Evolutionary conservation across 768 basidiomycete genomes (phyloP).

Genomic region (Tubosaeta sp.): DNA sequence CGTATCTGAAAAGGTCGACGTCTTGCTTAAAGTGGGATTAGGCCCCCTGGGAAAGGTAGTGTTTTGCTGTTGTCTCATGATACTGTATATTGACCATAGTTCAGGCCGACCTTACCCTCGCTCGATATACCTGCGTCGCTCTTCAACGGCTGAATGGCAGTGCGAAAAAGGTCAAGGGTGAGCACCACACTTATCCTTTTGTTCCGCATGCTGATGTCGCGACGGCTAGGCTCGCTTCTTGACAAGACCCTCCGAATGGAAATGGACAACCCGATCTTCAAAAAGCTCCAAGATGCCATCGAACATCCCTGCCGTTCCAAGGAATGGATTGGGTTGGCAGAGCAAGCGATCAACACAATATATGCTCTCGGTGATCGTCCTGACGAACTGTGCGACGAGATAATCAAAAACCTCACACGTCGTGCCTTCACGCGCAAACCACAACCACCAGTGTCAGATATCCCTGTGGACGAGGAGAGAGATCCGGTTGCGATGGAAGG

Average conservation of each 20-base stretch:
- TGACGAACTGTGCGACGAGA: conserved; percentile 70
- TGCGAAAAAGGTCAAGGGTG: conserved; percentile 95
- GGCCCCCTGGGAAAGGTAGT: conserved; percentile 78
- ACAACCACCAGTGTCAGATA: conserved; percentile 2
- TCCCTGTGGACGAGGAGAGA: conserved; percentile 20
- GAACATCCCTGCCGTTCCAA: conserved; percentile 76
- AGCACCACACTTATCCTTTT: not conserved
- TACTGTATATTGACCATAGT: not conserved
- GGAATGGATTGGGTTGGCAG: conserved; percentile 96
- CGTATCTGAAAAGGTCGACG: conserved; percentile 79
- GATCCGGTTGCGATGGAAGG: conserved; percentile 53
- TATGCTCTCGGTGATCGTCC: conserved; percentile 94
- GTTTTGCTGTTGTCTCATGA: not conserved
- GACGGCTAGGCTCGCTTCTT: conserved; percentile 67
- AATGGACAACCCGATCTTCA: conserved; percentile 86
- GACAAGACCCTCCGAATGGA: conserved; percentile 83
- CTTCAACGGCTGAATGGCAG: conserved; percentile 90
- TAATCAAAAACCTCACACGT: conserved; percentile 79
- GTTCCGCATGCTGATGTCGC: not conserved
- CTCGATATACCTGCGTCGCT: conserved; percentile 91
- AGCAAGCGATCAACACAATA: conserved; percentile 95
- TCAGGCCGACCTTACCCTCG: conserved; percentile 84
- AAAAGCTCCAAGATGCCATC: conserved; percentile 74
- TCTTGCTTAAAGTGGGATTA: conserved; percentile 81
- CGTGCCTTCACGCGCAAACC: conserved; percentile 55